Percentiles rank a stretch among this genome's conserved stretches.
phyloP scores from a whole-genome alignment of 345 rosid genomes.

The Citrus inodora region DNA sequence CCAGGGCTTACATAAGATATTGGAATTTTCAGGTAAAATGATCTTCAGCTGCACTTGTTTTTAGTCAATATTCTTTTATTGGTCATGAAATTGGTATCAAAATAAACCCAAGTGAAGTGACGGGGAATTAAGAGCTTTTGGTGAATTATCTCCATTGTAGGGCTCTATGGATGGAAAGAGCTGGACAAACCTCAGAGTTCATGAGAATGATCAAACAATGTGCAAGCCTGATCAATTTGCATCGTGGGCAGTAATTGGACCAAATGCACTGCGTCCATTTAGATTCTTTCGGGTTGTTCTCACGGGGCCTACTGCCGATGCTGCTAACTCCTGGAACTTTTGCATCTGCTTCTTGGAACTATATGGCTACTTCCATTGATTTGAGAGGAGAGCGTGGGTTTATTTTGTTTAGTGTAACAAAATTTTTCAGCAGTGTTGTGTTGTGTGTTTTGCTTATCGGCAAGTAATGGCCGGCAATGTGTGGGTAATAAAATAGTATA shows the following conservation, averaged over 20 bases:
- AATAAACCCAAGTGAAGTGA: neutral
- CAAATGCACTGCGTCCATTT: constrained; percentile 71
- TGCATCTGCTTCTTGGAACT: constrained; percentile 91
- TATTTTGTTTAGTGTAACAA: neutral
- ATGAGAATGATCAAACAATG: constrained; percentile 71
- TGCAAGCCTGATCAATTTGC: constrained; percentile 84
- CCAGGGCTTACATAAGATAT: constrained; percentile 63
- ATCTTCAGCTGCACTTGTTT: neutral
- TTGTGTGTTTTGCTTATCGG: neutral
- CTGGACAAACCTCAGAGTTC: constrained; percentile 74
- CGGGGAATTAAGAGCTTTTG: neutral
- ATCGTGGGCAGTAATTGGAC: constrained; percentile 75
- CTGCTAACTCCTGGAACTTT: constrained; percentile 70
- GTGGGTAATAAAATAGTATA: neutral
- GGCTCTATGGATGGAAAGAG: constrained; percentile 73
- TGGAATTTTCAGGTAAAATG: constrained; percentile 86
- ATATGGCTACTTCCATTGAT: constrained; percentile 72
- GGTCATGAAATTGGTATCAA: neutral
- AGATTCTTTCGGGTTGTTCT: constrained; percentile 70
- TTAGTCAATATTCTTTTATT: neutral
- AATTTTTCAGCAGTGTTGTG: neutral
- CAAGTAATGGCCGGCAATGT: too few relatives aligned
- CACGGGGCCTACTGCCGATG: constrained; percentile 68
- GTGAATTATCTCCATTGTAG: constrained; percentile 28
- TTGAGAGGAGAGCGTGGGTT: neutral